Evolutionary conservation across 805 yeast genomes (phyloP).

Genomic region (Saccharomyces kudriavzevii): DNA sequence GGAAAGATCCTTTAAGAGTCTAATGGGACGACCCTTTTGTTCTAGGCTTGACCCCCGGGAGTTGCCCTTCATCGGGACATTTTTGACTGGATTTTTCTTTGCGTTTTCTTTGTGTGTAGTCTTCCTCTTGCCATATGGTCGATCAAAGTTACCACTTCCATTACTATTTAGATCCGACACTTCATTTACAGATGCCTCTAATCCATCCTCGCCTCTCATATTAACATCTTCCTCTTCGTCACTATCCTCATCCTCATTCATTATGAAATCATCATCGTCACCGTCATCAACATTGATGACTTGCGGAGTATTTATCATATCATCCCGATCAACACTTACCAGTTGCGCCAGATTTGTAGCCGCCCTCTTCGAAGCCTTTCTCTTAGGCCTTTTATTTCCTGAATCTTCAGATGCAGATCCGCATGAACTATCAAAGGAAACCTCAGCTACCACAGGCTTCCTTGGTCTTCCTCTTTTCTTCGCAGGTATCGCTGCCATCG

Average conservation of each 20-base stretch:
- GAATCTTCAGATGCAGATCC: constrained; percentile 6
- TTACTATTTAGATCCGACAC: neutral
- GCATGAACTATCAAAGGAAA: neutral
- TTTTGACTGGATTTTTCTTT: neutral
- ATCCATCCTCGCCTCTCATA: constrained; percentile 8
- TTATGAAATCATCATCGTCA: constrained; percentile 2
- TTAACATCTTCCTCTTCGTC: constrained; percentile 12
- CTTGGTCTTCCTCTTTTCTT: constrained; percentile 18
- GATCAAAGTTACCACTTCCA: neutral
- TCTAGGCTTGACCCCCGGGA: constrained; percentile 14
- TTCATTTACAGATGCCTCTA: constrained; percentile 2
- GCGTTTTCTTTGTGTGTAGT: constrained; percentile 1
- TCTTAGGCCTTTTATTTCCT: constrained; percentile 9
- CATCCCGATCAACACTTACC: constrained; percentile 5
- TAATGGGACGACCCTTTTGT: constrained; percentile 17
- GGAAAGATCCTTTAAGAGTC: constrained; percentile 29
- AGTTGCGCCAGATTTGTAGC: constrained; percentile 2
- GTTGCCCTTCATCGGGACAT: constrained; percentile 1
- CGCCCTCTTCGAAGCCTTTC: constrained; percentile 3
- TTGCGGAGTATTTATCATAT: neutral
- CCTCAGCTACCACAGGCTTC: constrained; percentile 4
- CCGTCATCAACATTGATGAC: neutral
- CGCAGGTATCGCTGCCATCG: constrained; percentile 1
- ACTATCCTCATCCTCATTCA: constrained; percentile 5
- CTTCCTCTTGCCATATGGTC: constrained; percentile 1